Evolutionary conservation across 495 filamentous ascomycete genomes (phyloP).

Genomic region (Tetracladium setigerum): DNA sequence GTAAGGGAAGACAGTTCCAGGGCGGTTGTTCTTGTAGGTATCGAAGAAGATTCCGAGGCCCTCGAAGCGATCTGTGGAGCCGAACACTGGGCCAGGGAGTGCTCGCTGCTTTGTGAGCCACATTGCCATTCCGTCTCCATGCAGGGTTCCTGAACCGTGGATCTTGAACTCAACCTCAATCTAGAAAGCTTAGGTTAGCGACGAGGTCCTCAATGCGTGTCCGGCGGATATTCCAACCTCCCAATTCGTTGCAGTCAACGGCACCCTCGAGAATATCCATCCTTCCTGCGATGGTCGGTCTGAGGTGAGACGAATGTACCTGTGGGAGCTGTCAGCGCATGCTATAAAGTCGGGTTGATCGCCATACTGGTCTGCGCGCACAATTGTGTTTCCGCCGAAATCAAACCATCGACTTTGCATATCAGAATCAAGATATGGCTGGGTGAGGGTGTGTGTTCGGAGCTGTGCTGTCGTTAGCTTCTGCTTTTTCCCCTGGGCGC

Average conservation of each 20-base stretch:
- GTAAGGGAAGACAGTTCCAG: slow-evolving; percentile 91
- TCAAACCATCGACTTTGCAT: slow-evolving; percentile 99
- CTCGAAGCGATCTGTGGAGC: slow-evolving; percentile 80
- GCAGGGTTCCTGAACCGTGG: slow-evolving; percentile 67
- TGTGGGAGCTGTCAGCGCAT: slow-evolving; percentile 24
- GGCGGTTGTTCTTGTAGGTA: slow-evolving; percentile 99
- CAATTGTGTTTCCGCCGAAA: slow-evolving; percentile 92
- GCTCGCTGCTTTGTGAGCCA: slow-evolving; percentile 96
- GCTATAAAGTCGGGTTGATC: background rate
- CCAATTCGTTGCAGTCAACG: slow-evolving; percentile 98
- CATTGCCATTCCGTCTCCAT: slow-evolving; percentile 96
- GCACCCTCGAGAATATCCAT: slow-evolving; percentile 89
- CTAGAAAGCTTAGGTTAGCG: slow-evolving; percentile 27
- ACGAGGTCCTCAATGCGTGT: background rate
- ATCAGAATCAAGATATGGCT: slow-evolving; percentile 97
- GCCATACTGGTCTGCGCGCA: slow-evolving; percentile 82
- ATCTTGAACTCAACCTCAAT: slow-evolving; percentile 96
- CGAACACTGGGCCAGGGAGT: slow-evolving; percentile 77
- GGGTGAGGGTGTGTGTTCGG: slow-evolving; percentile 64
- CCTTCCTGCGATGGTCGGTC: slow-evolving; percentile 85
- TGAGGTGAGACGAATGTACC: slow-evolving; percentile 87
- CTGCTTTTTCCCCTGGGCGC: background rate
- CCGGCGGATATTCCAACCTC: slow-evolving; percentile 48
- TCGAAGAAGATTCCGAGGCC: slow-evolving; percentile 96
- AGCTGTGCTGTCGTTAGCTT: slow-evolving; percentile 40